A percentile compares a stretch with the other conserved stretches of the same genome.
Conservation (phyloP, 2,329 filamentous ascomycete species). For the Pyrenophora tritici-repentis region DNA sequence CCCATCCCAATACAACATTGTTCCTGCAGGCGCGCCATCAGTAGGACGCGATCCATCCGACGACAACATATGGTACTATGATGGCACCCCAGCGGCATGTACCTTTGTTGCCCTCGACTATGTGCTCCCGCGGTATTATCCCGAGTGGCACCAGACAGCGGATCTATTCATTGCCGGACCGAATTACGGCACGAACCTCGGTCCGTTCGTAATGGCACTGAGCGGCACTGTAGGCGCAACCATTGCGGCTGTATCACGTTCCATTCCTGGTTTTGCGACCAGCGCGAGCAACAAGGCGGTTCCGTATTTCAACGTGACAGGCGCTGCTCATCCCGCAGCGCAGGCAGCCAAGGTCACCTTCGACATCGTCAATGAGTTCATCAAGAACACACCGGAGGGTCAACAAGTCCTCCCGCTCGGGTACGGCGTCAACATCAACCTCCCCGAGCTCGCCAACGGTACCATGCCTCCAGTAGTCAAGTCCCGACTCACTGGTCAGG, state of each 20-base stretch:
- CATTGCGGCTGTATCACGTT: slow-evolving; percentile 56
- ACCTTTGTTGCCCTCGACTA: slow-evolving; percentile 63
- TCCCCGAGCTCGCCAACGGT: slow-evolving; percentile 51
- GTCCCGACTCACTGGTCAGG: slow-evolving; percentile 57
- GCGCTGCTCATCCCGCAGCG: slow-evolving; percentile 51
- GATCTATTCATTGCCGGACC: slow-evolving; percentile 62
- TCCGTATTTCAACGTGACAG: slow-evolving; percentile 53
- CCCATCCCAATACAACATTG: slow-evolving; percentile 53
- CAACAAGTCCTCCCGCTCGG: slow-evolving; percentile 53
- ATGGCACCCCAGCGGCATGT: slow-evolving; percentile 62
- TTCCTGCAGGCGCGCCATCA: slow-evolving; percentile 55
- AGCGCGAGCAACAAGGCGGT: slow-evolving; percentile 52
- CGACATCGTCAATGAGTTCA: slow-evolving; percentile 53
- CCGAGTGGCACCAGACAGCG: slow-evolving; percentile 53
- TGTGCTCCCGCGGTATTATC: slow-evolving; percentile 53
- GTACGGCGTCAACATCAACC: slow-evolving; percentile 60
- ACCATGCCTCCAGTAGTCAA: slow-evolving; percentile 53
- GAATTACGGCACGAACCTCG: slow-evolving; percentile 61
- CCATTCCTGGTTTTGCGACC: slow-evolving; percentile 58
- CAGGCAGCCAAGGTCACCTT: slow-evolving; percentile 52
- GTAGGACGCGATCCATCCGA: slow-evolving; percentile 59
- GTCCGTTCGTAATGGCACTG: slow-evolving; percentile 53
- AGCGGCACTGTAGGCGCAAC: slow-evolving; percentile 51
- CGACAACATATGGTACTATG: slow-evolving; percentile 64
- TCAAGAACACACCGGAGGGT: slow-evolving; percentile 42